Base-by-base conservation (phyloP, 768 basidiomycete genomes). In the Suillus luteus region DNA sequence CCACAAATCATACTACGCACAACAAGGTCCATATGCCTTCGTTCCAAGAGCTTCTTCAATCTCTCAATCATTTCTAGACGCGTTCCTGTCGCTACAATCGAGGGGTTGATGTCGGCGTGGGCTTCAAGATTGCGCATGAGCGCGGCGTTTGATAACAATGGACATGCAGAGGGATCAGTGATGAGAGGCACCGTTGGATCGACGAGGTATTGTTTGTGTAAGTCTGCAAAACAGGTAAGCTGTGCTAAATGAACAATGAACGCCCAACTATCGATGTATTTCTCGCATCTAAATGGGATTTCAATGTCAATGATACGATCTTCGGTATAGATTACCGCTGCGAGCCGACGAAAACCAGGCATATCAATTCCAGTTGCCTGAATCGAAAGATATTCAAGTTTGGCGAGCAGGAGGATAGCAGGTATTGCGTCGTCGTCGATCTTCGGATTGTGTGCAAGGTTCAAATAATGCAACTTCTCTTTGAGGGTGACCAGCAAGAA, bases 381-480 rank as follows among this genome's bases (percentile, higher is more conserved):
- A 44, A 89, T 77, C 5, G 82, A 82, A 31, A 90, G 78, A 64
- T 79, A 82, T 1, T 72, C 70, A 7, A 90, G 78, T 59, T 78
- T 82, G 10, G 70, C 70, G 38, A 89, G 77, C 22, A 84, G 62
- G 7, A 83, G 65, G 55, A 90, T 72, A 51, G 86, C 85, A 27
- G 86, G 81, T 24, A 87, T 75, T 49, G 82, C 81, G 59, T 86
- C 85, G 67, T 89, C 83, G 63, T 82, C 75, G 69, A 91, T 83
- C 55, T 72, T 71, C 15, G 78, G 80, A 66, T 90, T 90, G 24
- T 70, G 71, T 12, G 84, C 77, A 61, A 90, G 68, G 58, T 82
- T 82, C 14, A 91, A 83, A 46, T 80, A 77, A 27, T 69, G 76
- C 38, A 91, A 79, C 35, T 84, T 81, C 58, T 76, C 78, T 69